phyloP scores from a whole-genome alignment of 2,329 filamentous ascomycete species.

The Zymoseptoria pseudotritici region DNA sequence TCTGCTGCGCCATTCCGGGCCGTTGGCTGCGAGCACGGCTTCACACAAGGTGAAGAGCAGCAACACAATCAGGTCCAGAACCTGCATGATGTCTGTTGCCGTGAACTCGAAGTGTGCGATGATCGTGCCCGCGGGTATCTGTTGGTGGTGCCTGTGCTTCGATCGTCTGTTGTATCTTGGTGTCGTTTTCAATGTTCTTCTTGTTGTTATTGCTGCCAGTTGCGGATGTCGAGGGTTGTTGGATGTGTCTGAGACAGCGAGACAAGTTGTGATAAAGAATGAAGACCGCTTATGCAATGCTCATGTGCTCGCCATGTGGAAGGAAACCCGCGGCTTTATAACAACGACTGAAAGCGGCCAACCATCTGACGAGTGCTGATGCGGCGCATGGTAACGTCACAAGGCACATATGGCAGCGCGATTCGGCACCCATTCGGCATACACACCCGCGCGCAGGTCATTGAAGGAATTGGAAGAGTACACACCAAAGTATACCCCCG shows the following conservation, averaged over 20 bases:
- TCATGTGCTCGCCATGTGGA: neutral
- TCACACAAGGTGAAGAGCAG: slow-evolving; percentile 18
- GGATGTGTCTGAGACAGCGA: neutral
- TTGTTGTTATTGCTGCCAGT: neutral
- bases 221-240: neutral
- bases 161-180: neutral
- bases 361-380: neutral
- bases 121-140: neutral
- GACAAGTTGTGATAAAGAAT: slow-evolving; percentile 1
- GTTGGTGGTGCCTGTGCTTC: neutral
- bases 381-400: slow-evolving; percentile 18
- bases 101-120: neutral
- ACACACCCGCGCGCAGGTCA: neutral
- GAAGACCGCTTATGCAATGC: neutral
- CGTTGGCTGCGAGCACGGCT: slow-evolving; percentile 17
- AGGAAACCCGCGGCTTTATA: neutral
- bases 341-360: neutral
- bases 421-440: slow-evolving; percentile 9
- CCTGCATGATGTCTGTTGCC: slow-evolving; percentile 11
- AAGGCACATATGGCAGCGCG: slow-evolving; percentile 11
- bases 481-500: neutral
- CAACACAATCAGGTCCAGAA: slow-evolving; percentile 7
- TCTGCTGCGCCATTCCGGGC: slow-evolving; percentile 32
- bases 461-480: neutral
- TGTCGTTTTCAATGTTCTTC: neutral